Conservation (phyloP, 2,329 filamentous ascomycete species). For the Leptoxyphium fumago region DNA sequence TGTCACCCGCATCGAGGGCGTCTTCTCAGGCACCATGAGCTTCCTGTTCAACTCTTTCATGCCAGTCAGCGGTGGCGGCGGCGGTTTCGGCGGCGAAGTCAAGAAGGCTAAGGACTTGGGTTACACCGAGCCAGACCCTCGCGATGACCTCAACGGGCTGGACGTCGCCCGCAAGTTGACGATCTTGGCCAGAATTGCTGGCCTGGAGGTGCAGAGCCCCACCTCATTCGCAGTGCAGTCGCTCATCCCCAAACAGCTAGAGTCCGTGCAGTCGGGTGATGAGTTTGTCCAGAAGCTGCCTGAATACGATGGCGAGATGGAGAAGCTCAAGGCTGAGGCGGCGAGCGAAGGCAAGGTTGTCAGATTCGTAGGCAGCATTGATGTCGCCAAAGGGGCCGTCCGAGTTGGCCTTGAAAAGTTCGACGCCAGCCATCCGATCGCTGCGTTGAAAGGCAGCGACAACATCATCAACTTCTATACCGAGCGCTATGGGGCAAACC, state of each 20-base stretch:
- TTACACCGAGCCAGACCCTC: slow-evolving; percentile 78
- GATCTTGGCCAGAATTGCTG: slow-evolving; percentile 76
- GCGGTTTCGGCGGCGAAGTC: slow-evolving; percentile 83
- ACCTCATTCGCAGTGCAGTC: slow-evolving; percentile 88
- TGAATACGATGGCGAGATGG: slow-evolving; percentile 80
- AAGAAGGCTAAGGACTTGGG: slow-evolving; percentile 83
- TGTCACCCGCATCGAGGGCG: slow-evolving; percentile 84
- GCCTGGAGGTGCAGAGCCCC: slow-evolving; percentile 66
- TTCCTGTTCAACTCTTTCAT: slow-evolving; percentile 98
- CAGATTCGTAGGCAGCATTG: slow-evolving; percentile 84
- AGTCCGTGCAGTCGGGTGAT: slow-evolving; percentile 59
- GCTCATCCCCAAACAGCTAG: slow-evolving; percentile 77
- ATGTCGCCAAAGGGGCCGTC: slow-evolving; percentile 64
- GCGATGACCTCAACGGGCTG: slow-evolving; percentile 74
- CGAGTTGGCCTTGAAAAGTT: slow-evolving; percentile 82
- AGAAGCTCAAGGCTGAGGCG: slow-evolving; percentile 70
- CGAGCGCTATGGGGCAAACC: slow-evolving; percentile 79
- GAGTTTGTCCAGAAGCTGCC: slow-evolving; percentile 74
- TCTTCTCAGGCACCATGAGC: slow-evolving; percentile 95
- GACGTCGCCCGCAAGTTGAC: slow-evolving; percentile 94
- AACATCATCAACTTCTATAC: slow-evolving; percentile 99
- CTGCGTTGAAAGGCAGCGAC: slow-evolving; percentile 87
- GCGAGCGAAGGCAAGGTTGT: slow-evolving; percentile 82
- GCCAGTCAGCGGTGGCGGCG: slow-evolving; percentile 58
- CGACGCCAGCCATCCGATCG: slow-evolving; percentile 79